Conservation (phyloP, 2,329 filamentous ascomycete genomes). For the Epichloe sibirici region DNA sequence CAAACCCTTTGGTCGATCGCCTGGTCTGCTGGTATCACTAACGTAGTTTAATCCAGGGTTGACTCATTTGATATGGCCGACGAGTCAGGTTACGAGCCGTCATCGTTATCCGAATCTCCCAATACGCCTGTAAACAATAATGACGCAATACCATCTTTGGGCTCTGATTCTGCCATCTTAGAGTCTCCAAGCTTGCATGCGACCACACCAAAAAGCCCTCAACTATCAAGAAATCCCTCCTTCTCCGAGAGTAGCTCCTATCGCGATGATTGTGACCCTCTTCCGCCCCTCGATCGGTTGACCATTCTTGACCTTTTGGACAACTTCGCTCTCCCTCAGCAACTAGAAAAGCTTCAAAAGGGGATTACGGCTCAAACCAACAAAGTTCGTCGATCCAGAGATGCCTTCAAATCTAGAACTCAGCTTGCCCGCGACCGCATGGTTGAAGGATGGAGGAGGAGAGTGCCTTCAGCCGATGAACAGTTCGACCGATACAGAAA, state of each 20-base stretch:
- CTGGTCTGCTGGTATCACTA: background rate
- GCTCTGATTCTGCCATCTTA: slow-evolving; percentile 28
- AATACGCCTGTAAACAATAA: slow-evolving; percentile 31
- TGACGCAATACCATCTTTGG: slow-evolving; percentile 26
- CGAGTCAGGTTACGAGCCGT: background rate
- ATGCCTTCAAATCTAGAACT: slow-evolving; percentile 65
- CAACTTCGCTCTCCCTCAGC: slow-evolving; percentile 81
- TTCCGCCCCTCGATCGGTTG: slow-evolving; percentile 79
- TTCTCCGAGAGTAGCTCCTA: slow-evolving; percentile 79
- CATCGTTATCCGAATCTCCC: slow-evolving; percentile 17
- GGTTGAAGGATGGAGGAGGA: slow-evolving; percentile 82
- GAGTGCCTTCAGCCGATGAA: slow-evolving; percentile 78
- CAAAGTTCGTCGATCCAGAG: slow-evolving; percentile 71
- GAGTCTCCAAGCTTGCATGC: slow-evolving; percentile 41
- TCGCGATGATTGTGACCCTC: slow-evolving; percentile 76
- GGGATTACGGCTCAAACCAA: slow-evolving; percentile 73
- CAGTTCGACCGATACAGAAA: slow-evolving; percentile 83
- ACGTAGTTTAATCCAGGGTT: background rate
- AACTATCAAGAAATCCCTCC: slow-evolving; percentile 63
- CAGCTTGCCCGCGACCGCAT: slow-evolving; percentile 76
- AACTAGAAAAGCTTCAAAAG: slow-evolving; percentile 80
- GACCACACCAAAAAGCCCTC: slow-evolving; percentile 34
- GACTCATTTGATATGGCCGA: slow-evolving; percentile 3
- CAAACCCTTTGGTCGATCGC: background rate
- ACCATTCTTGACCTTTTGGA: slow-evolving; percentile 89